phyloP scores from a whole-genome alignment of 202 grass and related monocot species.

The Panicum hallii region DNA sequence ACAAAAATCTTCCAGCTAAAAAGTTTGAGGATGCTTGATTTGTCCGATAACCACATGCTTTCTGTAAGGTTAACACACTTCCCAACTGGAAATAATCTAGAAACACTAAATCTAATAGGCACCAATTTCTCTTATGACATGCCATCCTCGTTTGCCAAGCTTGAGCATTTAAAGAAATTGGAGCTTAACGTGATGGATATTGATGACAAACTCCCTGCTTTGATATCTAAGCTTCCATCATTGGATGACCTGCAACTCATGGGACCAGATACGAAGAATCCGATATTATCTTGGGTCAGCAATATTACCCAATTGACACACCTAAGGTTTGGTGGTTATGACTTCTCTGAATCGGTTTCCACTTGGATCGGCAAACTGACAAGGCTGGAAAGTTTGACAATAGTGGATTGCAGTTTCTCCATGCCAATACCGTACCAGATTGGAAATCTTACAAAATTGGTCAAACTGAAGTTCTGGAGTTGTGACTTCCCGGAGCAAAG shows the following conservation, averaged over 20 bases:
- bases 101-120: slow-evolving; percentile 39
- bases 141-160: slow-evolving; percentile 26
- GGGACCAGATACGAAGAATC: background rate
- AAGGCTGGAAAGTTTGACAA: slow-evolving; percentile 34
- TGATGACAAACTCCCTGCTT: background rate
- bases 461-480: accelerated
- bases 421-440: slow-evolving; percentile 36
- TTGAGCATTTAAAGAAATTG: background rate
- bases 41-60: slow-evolving; percentile 38
- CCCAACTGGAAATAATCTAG: slow-evolving; percentile 36
- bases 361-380: slow-evolving; percentile 48
- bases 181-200: background rate
- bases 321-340: slow-evolving; percentile 18
- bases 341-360: slow-evolving; percentile 38
- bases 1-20: slow-evolving; percentile 44
- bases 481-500: background rate
- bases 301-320: slow-evolving; percentile 45
- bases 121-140: slow-evolving; percentile 55
- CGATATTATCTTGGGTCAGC: slow-evolving; percentile 2
- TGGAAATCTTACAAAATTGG: slow-evolving; percentile 16
- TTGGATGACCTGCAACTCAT: background rate
- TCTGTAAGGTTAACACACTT: slow-evolving; percentile 54
- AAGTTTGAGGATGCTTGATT: slow-evolving; percentile 50
- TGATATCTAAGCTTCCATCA: background rate
- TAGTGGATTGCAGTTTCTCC: slow-evolving; percentile 39